phyloP scores from a whole-genome alignment of 1,139 yeast genomes.

The Pneumocystis jirovecii region DNA sequence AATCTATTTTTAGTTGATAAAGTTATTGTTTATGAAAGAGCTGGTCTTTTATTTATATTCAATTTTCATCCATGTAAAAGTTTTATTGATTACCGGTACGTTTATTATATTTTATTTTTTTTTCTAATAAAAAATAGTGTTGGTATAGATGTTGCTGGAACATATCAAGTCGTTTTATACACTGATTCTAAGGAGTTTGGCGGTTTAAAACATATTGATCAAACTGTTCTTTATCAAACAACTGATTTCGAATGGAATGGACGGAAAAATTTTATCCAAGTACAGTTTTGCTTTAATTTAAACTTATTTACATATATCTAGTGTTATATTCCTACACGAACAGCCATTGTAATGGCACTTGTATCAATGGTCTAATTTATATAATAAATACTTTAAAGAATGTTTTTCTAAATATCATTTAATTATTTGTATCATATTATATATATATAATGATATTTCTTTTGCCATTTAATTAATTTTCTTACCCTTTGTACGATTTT shows the following conservation, averaged over 20 bases:
- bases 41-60: slow-evolving; percentile 68
- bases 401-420: not conserved
- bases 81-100: slow-evolving; percentile 22
- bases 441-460: too few species aligned
- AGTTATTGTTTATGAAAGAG: slow-evolving; percentile 76
- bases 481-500: too few species aligned
- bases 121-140: slow-evolving; percentile 56
- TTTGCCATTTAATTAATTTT: too few species aligned
- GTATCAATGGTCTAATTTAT: slow-evolving; percentile 9
- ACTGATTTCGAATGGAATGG: slow-evolving; percentile 66
- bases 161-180: slow-evolving; percentile 57
- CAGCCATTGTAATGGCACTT: slow-evolving; percentile 56
- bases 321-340: slow-evolving; percentile 49
- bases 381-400: not conserved
- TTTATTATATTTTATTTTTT: not conserved
- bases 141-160: slow-evolving; percentile 72
- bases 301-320: not conserved
- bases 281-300: slow-evolving; percentile 31
- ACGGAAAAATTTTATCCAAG: slow-evolving; percentile 59
- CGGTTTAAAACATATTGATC: slow-evolving; percentile 63
- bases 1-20: slow-evolving; percentile 36
- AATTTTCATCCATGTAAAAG: slow-evolving; percentile 81
- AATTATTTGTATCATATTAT: not conserved
- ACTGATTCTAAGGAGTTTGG: slow-evolving; percentile 57
- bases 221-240: slow-evolving; percentile 42